Base-by-base conservation (phyloP, 2,329 filamentous ascomycete genomes). In the Myotisia sp. region DNA sequence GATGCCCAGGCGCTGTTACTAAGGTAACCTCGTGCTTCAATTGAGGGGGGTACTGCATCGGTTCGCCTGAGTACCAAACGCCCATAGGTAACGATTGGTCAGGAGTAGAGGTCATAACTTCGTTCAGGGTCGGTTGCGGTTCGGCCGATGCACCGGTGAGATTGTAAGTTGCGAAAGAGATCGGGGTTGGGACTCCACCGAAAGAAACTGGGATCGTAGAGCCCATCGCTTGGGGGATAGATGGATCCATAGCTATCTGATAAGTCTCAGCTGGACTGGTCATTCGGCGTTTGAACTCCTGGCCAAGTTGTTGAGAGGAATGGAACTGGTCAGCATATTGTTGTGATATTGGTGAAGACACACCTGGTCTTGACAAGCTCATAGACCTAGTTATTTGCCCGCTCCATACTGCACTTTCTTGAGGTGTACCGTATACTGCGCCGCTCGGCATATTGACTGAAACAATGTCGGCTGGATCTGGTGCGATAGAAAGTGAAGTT, bases 21-120 rank as follows among this genome's bases (percentile, higher is more conserved):
- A 35, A 13, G 22, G n/a, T 27, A 16, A 12, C 14, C 7, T 37
- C 36, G 22, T 34, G 34, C 22, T 37, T 36, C 21, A 34, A 21
- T 2, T 38, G 37, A 16, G 26, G 17, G 6, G 21, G 29, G 14
- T 37, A 37, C n/a, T 35, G 38, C 6, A 26, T 23, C 12, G 32
- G 29, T 23, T 33, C 32, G 10, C 20, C 30, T n/a, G 22, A 30
- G 18, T 38, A 41, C 38, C 38, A 41, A n/a, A 21, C 19, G 8
- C 35, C 14, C 28, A 41, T 31, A 6, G 38, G 27, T 22, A 34
- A 23, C 9, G 31, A 22, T n/a, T 35, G 31, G 17, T 35, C 30
- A 5, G 37, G 19, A 28, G 27, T 31, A 3, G 21, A 14, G n/a
- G 32, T 21, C 16, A 40, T 37, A 6, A 28, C 19, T 26, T 35